Evolutionary conservation across 2,329 filamentous ascomycete genomes (phyloP).

Genomic region (Fusarium pininemorale): DNA sequence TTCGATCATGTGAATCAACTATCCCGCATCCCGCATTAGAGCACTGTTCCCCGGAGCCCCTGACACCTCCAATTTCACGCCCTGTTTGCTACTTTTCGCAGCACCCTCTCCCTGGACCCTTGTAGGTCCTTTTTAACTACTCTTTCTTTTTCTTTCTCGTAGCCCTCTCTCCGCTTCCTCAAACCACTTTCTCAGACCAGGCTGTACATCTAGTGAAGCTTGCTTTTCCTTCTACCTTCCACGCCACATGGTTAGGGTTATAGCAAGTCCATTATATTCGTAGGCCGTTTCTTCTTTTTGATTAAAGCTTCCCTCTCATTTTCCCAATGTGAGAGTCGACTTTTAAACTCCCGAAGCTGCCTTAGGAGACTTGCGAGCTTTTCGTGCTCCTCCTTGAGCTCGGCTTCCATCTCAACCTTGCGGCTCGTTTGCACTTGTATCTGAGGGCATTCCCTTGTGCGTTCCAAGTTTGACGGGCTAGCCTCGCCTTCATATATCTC

Average conservation of each 20-base stretch:
- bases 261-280: too few relatives aligned
- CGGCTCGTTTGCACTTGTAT: background rate
- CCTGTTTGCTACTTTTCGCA: too few relatives aligned
- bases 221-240: too few relatives aligned
- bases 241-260: background rate
- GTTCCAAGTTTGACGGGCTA: background rate
- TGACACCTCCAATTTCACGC: background rate
- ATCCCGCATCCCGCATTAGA: background rate
- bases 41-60: too few relatives aligned
- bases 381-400: background rate
- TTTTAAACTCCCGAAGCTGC: background rate
- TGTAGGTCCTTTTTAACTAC: accelerated
- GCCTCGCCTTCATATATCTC: background rate
- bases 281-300: accelerated
- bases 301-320: background rate
- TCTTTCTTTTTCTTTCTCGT: background rate
- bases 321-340: background rate
- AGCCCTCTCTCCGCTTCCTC: too few relatives aligned
- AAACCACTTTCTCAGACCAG: too few relatives aligned
- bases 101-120: background rate
- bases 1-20: background rate
- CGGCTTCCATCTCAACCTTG: background rate
- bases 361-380: background rate
- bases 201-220: too few relatives aligned
- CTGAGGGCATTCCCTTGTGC: too few relatives aligned